Evolutionary conservation across 768 basidiomycete genomes (phyloP).

Genomic region (Boletus speciosus): DNA sequence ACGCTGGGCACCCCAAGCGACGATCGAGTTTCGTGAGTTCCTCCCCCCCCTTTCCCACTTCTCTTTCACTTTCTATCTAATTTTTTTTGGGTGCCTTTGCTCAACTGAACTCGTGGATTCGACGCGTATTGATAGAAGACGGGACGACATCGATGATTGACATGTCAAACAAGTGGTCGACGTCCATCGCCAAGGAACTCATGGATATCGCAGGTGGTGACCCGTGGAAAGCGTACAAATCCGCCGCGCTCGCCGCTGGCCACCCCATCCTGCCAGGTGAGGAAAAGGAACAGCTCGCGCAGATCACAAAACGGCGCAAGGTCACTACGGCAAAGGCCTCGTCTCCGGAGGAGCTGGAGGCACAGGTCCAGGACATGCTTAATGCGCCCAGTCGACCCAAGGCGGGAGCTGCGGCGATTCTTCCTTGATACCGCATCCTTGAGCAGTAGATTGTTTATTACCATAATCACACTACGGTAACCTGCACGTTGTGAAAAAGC

Average conservation of each 20-base stretch:
- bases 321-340: constrained; percentile 6
- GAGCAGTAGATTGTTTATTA: not conserved
- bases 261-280: constrained; percentile 48
- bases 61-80: not conserved
- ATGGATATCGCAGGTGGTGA: constrained; percentile 65
- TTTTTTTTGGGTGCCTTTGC: not conserved
- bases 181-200: constrained; percentile 61
- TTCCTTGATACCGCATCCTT: constrained; percentile 24
- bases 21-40: constrained; percentile 60
- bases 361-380: constrained; percentile 31
- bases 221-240: constrained; percentile 56
- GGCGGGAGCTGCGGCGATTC: constrained; percentile 39
- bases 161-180: constrained; percentile 68
- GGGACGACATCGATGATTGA: constrained; percentile 46
- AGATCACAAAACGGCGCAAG: constrained; percentile 13
- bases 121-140: constrained; percentile 36
- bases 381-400: constrained; percentile 28
- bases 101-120: not conserved
- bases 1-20: constrained; percentile 57
- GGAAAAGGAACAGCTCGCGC: constrained; percentile 27
- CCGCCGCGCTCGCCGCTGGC: constrained; percentile 43
- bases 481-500: not conserved
- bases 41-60: not conserved
- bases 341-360: constrained; percentile 20
- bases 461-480: constrained; percentile 4